Base-by-base conservation (phyloP, 2,329 filamentous ascomycete species). In the Paecilomyces sp. region DNA sequence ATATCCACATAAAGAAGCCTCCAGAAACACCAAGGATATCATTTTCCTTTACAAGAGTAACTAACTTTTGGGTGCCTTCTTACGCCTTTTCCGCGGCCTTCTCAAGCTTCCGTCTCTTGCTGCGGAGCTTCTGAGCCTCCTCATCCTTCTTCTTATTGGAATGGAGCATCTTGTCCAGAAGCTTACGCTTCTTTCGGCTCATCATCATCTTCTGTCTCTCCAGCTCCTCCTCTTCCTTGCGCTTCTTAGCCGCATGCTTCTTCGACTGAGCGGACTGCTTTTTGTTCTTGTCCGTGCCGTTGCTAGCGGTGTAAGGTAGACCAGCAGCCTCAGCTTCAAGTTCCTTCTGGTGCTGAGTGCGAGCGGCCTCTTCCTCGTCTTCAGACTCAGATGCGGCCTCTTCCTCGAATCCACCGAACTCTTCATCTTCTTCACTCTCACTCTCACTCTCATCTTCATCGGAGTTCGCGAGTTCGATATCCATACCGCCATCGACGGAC, bases 131-230 rank as follows among this genome's bases (percentile, higher is more conserved):
- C 80, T 93, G 89, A 55, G 93, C 90, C 79, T 96, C 91, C 28
- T 87, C 89, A 66, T 93, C 93, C 82, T 91, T 90, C 83, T 94
- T 92, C 79, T 88, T 92, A 77, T 97, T 96, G 63, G 87, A 92
- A 78, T 96, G 95, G 72, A 92, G 83, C 91, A 99, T 99, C 81
- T 97, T 94, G 82, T 97, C 94, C 66, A 93, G 89, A 70, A 97
- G 80, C 86, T 97, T 97, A 70, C 94, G 84, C 87, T 97, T 99
- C 85, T 95, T 94, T 77, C 95, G 90, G 76, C 89, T 90, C 82
- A 97, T 88, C 94, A 99, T 99, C 80, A 95, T 94, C 85, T 96
- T 97, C 74, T 91, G 88, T 63, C 93, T 84, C 76, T 96, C 92
- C 60, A 95, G 77, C 69, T 97, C 92, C 76, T 97, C 94, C 3